Evolutionary conservation across 2,329 filamentous ascomycete genomes (phyloP), one percentile per base, ranked within the genome.

Genomic region (Paecilomyces fulvus): DNA sequence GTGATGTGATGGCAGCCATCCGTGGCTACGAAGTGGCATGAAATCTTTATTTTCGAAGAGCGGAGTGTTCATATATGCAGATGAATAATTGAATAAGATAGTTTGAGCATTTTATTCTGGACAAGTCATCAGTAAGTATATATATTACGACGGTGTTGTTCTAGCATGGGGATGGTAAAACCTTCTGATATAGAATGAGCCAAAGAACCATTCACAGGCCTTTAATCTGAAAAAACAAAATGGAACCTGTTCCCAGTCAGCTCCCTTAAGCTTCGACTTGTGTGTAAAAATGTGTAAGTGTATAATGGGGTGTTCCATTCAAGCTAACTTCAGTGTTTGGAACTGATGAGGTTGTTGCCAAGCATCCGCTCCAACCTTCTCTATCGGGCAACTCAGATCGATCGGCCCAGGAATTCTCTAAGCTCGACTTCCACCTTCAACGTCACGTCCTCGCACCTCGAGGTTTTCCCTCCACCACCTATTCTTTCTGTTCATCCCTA

Each of bases 1-100:
- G 25, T 63, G 58, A 61, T 46, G 30, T 61, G 37, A 60, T 61
- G 56, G 43, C 23, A 30, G 51, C 46, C 31, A 31, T 51, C n/a
- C 28, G 30, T 33, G 43, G 49, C 46, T 50, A 51, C 20, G 53
- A 55, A 3, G 46, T 20, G 17, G 37, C 23, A 52, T 53, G 52
- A 20, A 21, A 20, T n/a, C 30, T 54, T 52, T 49, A 14, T 49
- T 49, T 49, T 21, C n/a, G 5, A 28, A 28, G 25, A 28, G 25
- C 7, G 25, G 25, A 3, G 25, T 28, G 25, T 28, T 28, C 7
- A 7, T 28, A 28, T 28, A 6, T 28, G 25, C 4, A 28, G 7
- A 28, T 28, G 25, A 28, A 28, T 28, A 28, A 28, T 28, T 28
- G 25, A 28, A 28, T 28, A 7, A 1, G 7, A 28, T 28, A 28